A percentile compares a stretch with the other conserved stretches of the same genome.
Conservation (phyloP, 1,284 basidiomycete genomes). For the Cutaneotrichosporon sp. region DNA sequence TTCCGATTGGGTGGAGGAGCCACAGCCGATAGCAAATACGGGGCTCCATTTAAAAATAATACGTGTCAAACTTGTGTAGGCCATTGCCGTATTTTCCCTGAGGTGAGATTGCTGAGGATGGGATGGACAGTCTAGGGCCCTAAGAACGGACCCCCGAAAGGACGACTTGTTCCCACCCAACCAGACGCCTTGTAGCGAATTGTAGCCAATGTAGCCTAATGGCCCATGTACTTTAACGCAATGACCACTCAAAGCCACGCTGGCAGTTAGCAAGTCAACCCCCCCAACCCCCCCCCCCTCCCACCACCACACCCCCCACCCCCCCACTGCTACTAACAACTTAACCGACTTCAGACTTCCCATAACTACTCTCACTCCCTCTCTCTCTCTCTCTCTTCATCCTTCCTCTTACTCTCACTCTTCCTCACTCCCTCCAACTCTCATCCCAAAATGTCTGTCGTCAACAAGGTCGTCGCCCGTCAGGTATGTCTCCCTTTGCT, state of each 20-base stretch:
- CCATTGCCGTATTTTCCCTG: neutral
- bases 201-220: too few relatives aligned
- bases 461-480: slow-evolving; percentile 77
- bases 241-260: neutral
- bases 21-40: neutral
- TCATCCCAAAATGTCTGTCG: slow-evolving; percentile 66
- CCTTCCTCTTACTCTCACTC: slow-evolving; percentile 12
- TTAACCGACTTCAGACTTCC: neutral
- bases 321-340: too few relatives aligned
- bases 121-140: neutral
- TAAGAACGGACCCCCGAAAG: neutral
- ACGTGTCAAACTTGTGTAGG: neutral
- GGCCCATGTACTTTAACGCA: too few relatives aligned
- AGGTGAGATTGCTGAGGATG: neutral
- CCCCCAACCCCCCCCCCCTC: neutral
- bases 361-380: slow-evolving; percentile 3
- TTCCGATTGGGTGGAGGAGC: neutral
- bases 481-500: slow-evolving; percentile 59
- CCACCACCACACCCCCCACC: neutral
- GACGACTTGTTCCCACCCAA: neutral
- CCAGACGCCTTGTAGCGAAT: neutral
- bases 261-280: neutral
- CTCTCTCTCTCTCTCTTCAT: slow-evolving; percentile 9
- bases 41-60: neutral
- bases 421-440: slow-evolving; percentile 4